phyloP scores from a whole-genome alignment of 331 rosid species.

The Pyracantha coccinea region DNA sequence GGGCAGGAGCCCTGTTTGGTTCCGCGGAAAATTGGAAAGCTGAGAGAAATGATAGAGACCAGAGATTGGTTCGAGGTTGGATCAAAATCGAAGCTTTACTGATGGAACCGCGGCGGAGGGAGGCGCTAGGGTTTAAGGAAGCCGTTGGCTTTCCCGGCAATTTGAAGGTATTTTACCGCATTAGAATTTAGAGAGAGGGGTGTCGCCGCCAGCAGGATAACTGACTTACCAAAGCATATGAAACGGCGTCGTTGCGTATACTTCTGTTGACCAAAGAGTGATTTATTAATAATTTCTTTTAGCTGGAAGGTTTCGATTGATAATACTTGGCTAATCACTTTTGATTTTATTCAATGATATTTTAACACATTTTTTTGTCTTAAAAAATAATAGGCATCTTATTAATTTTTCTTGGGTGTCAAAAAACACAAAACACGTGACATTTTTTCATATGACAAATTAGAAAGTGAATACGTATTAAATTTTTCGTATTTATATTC shows the following conservation, averaged over 20 bases:
- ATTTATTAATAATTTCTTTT: too few species aligned
- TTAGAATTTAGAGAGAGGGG: background rate
- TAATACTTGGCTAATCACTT: too few species aligned
- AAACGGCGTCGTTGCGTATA: background rate
- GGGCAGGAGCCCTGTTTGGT: background rate
- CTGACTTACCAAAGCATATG: background rate
- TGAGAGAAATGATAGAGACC: background rate
- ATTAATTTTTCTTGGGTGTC: too few species aligned
- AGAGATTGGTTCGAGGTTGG: background rate
- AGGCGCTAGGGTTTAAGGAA: slow-evolving; percentile 21
- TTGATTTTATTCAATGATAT: too few species aligned
- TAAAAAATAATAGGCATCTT: too few species aligned
- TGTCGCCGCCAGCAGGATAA: background rate
- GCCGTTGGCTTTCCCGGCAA: slow-evolving; percentile 33
- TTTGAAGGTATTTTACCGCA: slow-evolving; percentile 3
- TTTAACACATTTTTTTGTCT: too few species aligned
- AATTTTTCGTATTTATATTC: too few species aligned
- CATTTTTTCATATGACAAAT: too few species aligned
- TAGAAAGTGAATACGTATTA: too few species aligned
- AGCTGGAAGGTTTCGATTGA: too few species aligned
- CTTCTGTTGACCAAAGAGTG: too few species aligned
- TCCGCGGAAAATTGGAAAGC: background rate
- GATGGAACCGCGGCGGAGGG: background rate
- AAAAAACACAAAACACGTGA: too few species aligned
- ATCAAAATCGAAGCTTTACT: background rate